Percentiles rank a stretch among this genome's conserved stretches.
These are phyloP conservation scores for Penicillium flavigenum DNA, from an alignment of 495 filamentous ascomycete species.

Conservation along the genomic window DNA sequence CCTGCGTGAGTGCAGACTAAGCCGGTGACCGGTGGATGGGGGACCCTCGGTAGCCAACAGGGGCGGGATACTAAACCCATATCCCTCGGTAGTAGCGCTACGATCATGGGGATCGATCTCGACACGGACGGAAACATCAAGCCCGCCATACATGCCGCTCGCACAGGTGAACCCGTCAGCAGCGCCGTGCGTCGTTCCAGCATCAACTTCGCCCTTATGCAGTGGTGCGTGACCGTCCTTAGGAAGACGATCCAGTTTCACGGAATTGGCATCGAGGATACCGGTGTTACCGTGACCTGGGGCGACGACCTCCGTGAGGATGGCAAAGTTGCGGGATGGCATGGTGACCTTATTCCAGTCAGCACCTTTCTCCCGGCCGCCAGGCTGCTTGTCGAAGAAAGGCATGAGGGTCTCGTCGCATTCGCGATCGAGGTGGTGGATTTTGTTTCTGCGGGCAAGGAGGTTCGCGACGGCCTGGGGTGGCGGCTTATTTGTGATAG, in stretches of 20 bases:
- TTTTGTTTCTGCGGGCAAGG: slow-evolving; percentile 80
- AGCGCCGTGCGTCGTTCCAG: slow-evolving; percentile 64
- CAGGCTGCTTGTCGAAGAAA: slow-evolving; percentile 82
- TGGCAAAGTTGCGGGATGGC: slow-evolving; percentile 86
- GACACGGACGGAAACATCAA: slow-evolving; percentile 68
- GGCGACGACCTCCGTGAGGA: slow-evolving; percentile 64
- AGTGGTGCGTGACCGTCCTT: slow-evolving; percentile 67
- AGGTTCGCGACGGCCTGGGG: slow-evolving; percentile 87
- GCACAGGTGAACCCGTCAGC: slow-evolving; percentile 52
- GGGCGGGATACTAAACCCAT: slow-evolving; percentile 59
- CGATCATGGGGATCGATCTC: slow-evolving; percentile 68
- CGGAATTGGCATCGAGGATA: slow-evolving; percentile 15
- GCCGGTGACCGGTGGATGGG: slow-evolving; percentile 17
- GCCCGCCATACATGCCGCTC: slow-evolving; percentile 55
- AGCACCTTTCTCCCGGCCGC: slow-evolving; percentile 63
- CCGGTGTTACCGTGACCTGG: slow-evolving; percentile 27
- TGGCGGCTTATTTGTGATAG: slow-evolving; percentile 93
- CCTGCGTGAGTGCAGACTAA: slow-evolving; percentile 26
- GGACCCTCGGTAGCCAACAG: slow-evolving; percentile 24
- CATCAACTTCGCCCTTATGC: slow-evolving; percentile 60
- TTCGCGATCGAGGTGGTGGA: slow-evolving; percentile 81
- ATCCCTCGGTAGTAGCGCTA: slow-evolving; percentile 61
- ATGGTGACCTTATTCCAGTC: slow-evolving; percentile 78
- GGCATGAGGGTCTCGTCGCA: slow-evolving; percentile 88
- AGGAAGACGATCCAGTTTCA: slow-evolving; percentile 28